Conservation (phyloP, 306 rosid species). For the Mucuna pruriens region DNA sequence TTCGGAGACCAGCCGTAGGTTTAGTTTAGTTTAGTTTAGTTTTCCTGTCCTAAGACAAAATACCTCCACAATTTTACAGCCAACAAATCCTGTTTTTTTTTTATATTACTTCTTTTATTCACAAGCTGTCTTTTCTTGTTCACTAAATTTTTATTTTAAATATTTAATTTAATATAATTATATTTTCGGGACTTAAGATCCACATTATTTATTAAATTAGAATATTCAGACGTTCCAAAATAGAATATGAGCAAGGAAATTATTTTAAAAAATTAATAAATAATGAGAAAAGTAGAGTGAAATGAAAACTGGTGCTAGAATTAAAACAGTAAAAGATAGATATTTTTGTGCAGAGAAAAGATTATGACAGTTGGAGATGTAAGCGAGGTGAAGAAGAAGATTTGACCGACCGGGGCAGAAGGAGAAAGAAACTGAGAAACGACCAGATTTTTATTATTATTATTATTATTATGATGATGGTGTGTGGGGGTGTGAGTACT, state of each 20-base stretch:
- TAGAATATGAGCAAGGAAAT: neutral
- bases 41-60: conserved; percentile 25
- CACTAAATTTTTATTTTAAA: too few species aligned
- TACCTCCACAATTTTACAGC: neutral
- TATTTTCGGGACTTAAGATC: too few species aligned
- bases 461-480: too few species aligned
- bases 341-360: conserved; percentile 32
- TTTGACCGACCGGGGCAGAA: neutral
- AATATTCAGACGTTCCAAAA: too few species aligned
- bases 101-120: neutral
- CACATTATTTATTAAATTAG: too few species aligned
- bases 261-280: neutral
- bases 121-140: neutral
- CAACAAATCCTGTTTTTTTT: neutral
- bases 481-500: too few species aligned
- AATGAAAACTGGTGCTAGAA: conserved; percentile 24
- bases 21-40: conserved; percentile 39
- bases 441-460: too few species aligned
- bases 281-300: neutral
- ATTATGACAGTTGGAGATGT: conserved; percentile 16
- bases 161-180: too few species aligned
- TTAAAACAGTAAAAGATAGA: conserved; percentile 40
- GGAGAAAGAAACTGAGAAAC: too few species aligned
- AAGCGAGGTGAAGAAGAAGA: neutral
- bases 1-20: conserved; percentile 10